Base-by-base conservation (phyloP, 1,284 basidiomycete genomes). In the Moesziomyces globuligerus region DNA sequence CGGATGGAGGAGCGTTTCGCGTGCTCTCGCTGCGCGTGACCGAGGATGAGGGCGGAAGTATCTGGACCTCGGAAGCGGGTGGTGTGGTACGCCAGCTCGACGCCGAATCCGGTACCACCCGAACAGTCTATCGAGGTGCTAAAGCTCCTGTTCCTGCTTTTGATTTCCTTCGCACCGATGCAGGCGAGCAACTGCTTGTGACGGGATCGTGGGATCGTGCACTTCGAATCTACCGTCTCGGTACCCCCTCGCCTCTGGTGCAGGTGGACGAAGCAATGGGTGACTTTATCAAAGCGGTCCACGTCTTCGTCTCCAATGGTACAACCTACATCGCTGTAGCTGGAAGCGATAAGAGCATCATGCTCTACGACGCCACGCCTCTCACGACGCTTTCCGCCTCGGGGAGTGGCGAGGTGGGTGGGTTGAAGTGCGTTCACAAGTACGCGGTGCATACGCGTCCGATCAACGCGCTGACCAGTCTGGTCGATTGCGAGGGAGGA, bases 271-370 rank as follows among this genome's bases (percentile, higher is more conserved):
- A 47, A 3, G 73, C 73, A 13, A 65, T 58, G 49, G 25, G 24
- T 1, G 73, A 75, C 46, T 75, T 75, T 45, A 64, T 75, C 65
- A 75, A 75, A 41, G 36, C 44, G 25, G 41, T 75, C 0, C 61
- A 62, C 39, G 24, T 51, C 4, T 67, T 75, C 20, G 21, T 7
- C 10, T 46, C 51, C 3, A 3, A 23, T 0, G 20, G n/a, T 3
- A 29, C 32, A 0, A 55, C 48, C 7, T 56, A 69, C 34, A 41
- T 69, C 20, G 57, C 71, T 0, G 48, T 49, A 3, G 73, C 56
- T 7, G 73, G 73, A 18, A 65, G 61, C 21, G 73, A 75, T 40
- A 67, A 66, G 26, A 46, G 42, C 20, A 51, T 75, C 15, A 59
- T 58, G 45, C 18, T 67, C 6, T 73, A 28, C 43, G 54, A 62